These are phyloP conservation scores for Schizosaccharomyces octosporus DNA, from an alignment of 805 yeast genomes.

Conservation along the genomic window DNA sequence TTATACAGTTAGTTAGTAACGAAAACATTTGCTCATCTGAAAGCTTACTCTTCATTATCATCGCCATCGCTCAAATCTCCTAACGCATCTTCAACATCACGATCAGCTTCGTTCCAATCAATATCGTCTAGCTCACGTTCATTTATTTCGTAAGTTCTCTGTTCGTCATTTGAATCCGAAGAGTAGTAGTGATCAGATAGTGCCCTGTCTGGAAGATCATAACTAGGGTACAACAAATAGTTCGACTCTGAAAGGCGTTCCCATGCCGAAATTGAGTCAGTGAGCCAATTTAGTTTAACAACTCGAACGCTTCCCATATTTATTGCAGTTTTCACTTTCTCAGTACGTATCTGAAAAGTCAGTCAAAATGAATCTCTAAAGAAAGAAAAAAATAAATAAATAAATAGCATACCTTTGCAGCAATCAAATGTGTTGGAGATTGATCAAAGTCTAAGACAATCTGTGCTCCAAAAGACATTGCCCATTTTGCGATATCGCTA, in stretches of 20 bases:
- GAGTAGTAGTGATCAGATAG: background rate
- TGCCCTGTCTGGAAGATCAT: background rate
- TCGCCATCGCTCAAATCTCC: background rate
- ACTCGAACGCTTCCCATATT: conserved; percentile 10
- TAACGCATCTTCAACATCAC: background rate
- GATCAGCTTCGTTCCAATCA: background rate
- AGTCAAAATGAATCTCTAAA: background rate
- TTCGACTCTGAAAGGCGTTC: background rate
- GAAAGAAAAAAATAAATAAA: background rate
- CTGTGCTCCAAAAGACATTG: conserved; percentile 69
- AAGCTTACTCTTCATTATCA: background rate
- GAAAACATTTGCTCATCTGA: background rate
- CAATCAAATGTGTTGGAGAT: conserved; percentile 68
- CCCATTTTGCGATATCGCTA: conserved; percentile 83
- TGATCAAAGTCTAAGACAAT: conserved; percentile 48
- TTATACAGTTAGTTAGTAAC: background rate
- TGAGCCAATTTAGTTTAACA: background rate
- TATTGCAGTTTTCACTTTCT: conserved; percentile 61
- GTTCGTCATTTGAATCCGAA: background rate
- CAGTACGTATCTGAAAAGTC: conserved; percentile 20
- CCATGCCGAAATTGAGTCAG: background rate
- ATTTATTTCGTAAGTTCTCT: background rate
- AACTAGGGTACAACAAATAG: background rate
- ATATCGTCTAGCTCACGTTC: background rate
- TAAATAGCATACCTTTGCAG: conserved; percentile 15